Percentiles rank a stretch among this genome's conserved stretches.
phyloP scores from a whole-genome alignment of 2,329 filamentous ascomycete genomes.

The Fusarium graminum region DNA sequence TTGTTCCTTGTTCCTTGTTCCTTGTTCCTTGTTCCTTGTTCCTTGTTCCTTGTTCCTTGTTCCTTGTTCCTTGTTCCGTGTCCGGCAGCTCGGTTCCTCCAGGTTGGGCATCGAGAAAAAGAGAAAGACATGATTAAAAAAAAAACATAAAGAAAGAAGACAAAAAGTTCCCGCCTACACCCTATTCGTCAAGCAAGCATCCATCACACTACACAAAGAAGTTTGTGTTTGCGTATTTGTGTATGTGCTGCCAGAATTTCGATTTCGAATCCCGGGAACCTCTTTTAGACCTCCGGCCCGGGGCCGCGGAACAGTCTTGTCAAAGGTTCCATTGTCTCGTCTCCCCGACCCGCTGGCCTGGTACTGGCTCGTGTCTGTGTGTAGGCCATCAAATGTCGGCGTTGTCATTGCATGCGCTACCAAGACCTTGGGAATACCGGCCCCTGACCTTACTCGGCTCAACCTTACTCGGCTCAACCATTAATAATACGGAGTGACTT shows the following conservation, averaged over 20 bases:
- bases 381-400: slow-evolving; percentile 23
- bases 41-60: slow-evolving; percentile 8
- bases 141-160: slow-evolving; percentile 7
- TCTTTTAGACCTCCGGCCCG: slow-evolving; percentile 34
- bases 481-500: too few relatives aligned
- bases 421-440: slow-evolving; percentile 28
- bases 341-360: slow-evolving; percentile 35
- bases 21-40: slow-evolving; percentile 8
- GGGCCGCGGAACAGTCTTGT: slow-evolving; percentile 33
- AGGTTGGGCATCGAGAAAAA: slow-evolving; percentile 37
- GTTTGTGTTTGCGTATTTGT: not conserved
- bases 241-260: slow-evolving; percentile 33
- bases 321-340: not conserved
- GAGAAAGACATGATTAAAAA: not conserved
- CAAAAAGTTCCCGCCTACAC: slow-evolving; percentile 28
- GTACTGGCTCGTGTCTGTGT: slow-evolving; percentile 19
- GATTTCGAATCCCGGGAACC: not conserved
- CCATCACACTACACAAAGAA: slow-evolving; percentile 17
- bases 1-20: slow-evolving; percentile 8
- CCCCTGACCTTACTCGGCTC: slow-evolving; percentile 19
- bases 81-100: slow-evolving; percentile 37
- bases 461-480: not conserved
- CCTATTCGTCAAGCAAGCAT: slow-evolving; percentile 30
- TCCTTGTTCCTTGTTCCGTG: slow-evolving; percentile 13
- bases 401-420: slow-evolving; percentile 30